Evolutionary conservation across 2,329 filamentous ascomycete genomes (phyloP), one percentile per base, ranked within the genome.

Genomic region (Penicillium sp.): DNA sequence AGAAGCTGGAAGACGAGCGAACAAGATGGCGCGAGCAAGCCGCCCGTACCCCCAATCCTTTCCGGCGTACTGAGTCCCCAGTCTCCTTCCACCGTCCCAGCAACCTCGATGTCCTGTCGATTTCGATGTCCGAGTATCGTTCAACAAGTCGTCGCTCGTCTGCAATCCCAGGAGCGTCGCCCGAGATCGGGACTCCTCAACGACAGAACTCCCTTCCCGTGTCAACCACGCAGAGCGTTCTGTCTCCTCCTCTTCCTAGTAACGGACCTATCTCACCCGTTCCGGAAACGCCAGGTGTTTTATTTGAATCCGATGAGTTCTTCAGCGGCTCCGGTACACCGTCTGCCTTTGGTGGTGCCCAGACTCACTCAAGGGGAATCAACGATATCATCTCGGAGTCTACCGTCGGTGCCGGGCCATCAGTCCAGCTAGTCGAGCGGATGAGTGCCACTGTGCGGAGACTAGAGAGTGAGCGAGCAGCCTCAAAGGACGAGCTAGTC

Each of bases 371-470:
- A 5, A 88, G 89, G 62, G 87, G 90, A 7, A 85, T 91, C 62
- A 90, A 93, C 68, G 93, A 97, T 71, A 90, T 96, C 81, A 86
- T 95, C 31, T 96, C 92, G 2, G 91, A 92, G 7, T 96, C 93
- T 0, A 97, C 94, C 0, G 90, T 92, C 8, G 94, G 90, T 0
- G 93, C 94, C 0, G 95, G 95, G 0, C 95, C 95, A 0, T 94
- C 91, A 0, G 94, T 99, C 1, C 94, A 98, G 78, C 86, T 99
- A 0, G 93, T 99, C 17, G 95, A 98, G 79, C 88, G 94, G 57
- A 96, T 99, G 92, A 96, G 91, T 72, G 92, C 93, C 3, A 92
- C 93, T 0, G 93, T 99, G 49, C 90, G 95, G 9, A 88, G 94
- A 6, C 83, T 99, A 0, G 95, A 99, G 74, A 92, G 88, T 53